phyloP scores from a whole-genome alignment of 2,329 filamentous ascomycete species.

The Talaromyces verruculosus region DNA sequence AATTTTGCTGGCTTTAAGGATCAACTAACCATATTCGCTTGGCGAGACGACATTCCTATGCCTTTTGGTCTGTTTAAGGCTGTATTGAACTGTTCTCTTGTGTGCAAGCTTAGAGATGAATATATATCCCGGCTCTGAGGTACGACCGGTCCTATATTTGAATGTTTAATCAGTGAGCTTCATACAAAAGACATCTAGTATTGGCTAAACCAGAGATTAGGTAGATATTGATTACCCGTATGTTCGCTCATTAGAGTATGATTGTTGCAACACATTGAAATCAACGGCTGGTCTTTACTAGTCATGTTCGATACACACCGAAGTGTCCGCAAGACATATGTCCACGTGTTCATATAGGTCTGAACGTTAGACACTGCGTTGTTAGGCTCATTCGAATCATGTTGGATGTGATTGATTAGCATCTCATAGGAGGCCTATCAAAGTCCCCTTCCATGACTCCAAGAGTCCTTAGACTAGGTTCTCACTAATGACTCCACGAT shows the following conservation, averaged over 20 bases:
- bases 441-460: neutral
- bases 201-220: neutral
- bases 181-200: neutral
- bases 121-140: neutral
- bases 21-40: neutral
- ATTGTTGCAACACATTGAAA: neutral
- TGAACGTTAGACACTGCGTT: neutral
- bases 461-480: neutral
- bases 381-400: neutral
- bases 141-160: neutral
- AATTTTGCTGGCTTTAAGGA: neutral
- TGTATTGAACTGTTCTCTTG: too few relatives aligned
- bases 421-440: neutral
- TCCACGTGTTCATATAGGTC: neutral
- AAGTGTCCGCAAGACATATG: neutral
- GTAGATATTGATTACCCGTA: neutral
- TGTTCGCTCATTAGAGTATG: neutral
- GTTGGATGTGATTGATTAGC: neutral
- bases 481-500: neutral
- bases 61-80: neutral
- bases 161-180: neutral
- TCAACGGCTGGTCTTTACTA: too few relatives aligned
- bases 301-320: neutral
- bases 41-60: neutral
- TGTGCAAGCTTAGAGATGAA: neutral